Conservation (phyloP, 352 stramenopile species). For the Pilasporangium apinafurcum region DNA sequence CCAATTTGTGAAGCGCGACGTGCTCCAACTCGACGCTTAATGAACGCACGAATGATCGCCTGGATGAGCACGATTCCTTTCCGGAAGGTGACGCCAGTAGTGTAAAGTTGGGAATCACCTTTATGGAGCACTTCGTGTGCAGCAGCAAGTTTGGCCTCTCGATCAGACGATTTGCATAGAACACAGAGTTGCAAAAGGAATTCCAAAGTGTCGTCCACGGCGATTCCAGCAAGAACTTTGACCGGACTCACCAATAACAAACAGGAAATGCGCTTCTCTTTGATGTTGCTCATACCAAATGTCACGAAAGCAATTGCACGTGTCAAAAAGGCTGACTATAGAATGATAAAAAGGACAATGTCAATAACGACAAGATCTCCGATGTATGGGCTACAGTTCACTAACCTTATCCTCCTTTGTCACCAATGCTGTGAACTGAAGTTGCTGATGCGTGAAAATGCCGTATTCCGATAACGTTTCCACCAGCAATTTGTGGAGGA, state of each 20-base stretch:
- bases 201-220: constrained; percentile 59
- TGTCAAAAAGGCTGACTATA: constrained; percentile 68
- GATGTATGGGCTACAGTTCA: not conserved
- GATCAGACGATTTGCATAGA: constrained; percentile 40
- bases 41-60: constrained; percentile 59
- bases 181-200: constrained; percentile 71
- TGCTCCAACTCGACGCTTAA: constrained; percentile 32
- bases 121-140: constrained; percentile 51
- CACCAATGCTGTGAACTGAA: constrained; percentile 46
- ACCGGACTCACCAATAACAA: constrained; percentile 78
- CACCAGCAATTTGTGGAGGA: constrained; percentile 75
- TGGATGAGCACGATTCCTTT: constrained; percentile 66
- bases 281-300: constrained; percentile 34
- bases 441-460: constrained; percentile 64
- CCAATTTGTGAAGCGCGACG: constrained; percentile 24
- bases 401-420: constrained; percentile 73
- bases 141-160: constrained; percentile 42
- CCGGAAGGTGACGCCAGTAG: constrained; percentile 64
- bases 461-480: constrained; percentile 52
- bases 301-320: constrained; percentile 71
- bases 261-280: constrained; percentile 46
- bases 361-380: no score
- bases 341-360: not conserved
- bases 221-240: constrained; percentile 70
- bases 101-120: constrained; percentile 66